Evolutionary conservation across 1,284 basidiomycete species (phyloP).

Genomic region (Pulchroboletus neoregius): DNA sequence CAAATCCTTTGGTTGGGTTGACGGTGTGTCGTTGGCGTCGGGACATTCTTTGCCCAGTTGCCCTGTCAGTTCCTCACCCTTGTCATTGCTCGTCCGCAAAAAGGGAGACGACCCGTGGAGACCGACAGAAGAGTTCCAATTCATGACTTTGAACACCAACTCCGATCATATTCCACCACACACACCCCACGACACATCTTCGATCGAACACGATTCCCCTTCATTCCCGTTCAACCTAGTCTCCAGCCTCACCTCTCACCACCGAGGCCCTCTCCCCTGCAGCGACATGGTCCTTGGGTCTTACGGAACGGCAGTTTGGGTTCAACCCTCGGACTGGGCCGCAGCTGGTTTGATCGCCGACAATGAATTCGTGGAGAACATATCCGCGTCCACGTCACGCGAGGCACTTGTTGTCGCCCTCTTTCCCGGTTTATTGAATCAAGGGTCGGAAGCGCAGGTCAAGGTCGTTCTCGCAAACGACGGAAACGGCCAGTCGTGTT

Average conservation of each 20-base stretch:
- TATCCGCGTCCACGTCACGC: conserved; percentile 23
- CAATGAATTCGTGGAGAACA: conserved; percentile 19
- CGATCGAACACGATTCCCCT: conserved; percentile 38
- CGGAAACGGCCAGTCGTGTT: conserved; percentile 46
- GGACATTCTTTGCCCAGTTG: conserved; percentile 9
- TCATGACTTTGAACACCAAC: conserved; percentile 41
- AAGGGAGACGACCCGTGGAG: conserved; percentile 59
- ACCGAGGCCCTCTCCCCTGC: conserved; percentile 49
- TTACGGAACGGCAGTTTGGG: conserved; percentile 56
- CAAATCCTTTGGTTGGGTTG: conserved; percentile 62
- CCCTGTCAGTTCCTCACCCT: conserved; percentile 8
- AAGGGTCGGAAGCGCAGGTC: conserved; percentile 17
- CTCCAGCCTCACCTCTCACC: conserved; percentile 29
- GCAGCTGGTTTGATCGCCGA: conserved; percentile 34
- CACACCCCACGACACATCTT: conserved; percentile 3
- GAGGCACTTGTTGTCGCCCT: conserved; percentile 45
- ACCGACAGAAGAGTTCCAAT: conserved; percentile 41
- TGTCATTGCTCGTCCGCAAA: conserved; percentile 53
- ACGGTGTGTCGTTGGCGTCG: conserved; percentile 46
- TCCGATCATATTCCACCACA: background rate
- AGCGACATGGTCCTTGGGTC: conserved; percentile 48
- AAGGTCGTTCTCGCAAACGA: conserved; percentile 31
- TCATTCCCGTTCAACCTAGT: conserved; percentile 34
- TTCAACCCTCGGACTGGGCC: conserved; percentile 47
- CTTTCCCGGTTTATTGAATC: conserved; percentile 44